Evolutionary conservation across 2,329 filamentous ascomycete species (phyloP).

Genomic region (Phialophora expanda): DNA sequence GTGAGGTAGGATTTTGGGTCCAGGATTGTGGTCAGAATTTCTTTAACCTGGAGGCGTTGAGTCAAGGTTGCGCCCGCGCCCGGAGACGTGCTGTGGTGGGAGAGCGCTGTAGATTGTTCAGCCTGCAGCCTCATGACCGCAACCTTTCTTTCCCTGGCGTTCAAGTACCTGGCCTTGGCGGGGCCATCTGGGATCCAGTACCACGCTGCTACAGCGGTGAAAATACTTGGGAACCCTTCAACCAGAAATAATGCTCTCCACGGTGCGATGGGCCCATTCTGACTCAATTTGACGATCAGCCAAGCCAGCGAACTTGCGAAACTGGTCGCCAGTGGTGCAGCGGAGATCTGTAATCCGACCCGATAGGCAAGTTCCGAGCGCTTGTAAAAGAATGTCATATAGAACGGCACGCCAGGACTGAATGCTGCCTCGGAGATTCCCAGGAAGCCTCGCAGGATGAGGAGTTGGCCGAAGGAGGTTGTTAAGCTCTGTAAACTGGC

Average conservation of each 20-base stretch:
- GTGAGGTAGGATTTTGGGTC: slow-evolving; percentile 77
- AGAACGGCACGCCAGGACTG: slow-evolving; percentile 67
- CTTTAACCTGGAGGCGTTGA: slow-evolving; percentile 23
- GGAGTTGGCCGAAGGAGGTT: slow-evolving; percentile 60
- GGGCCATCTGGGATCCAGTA: slow-evolving; percentile 77
- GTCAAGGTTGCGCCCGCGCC: slow-evolving; percentile 3
- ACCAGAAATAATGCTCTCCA: slow-evolving; percentile 86
- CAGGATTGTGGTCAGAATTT: slow-evolving; percentile 36
- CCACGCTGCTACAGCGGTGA: slow-evolving; percentile 77
- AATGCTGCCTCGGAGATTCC: slow-evolving; percentile 67
- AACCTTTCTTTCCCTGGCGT: slow-evolving; percentile 68
- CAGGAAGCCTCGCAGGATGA: slow-evolving; percentile 50
- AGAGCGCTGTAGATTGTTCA: slow-evolving; percentile 25
- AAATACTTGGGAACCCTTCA: slow-evolving; percentile 81
- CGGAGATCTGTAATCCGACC: slow-evolving; percentile 85
- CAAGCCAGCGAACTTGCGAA: slow-evolving; percentile 79
- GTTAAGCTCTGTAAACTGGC: slow-evolving; percentile 66
- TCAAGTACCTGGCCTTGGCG: slow-evolving; percentile 67
- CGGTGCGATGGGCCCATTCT: slow-evolving; percentile 70
- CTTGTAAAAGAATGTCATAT: slow-evolving; percentile 67
- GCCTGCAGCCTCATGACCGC: slow-evolving; percentile 64
- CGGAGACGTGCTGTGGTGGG: background rate
- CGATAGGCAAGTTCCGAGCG: slow-evolving; percentile 78
- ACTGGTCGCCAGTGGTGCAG: slow-evolving; percentile 64
- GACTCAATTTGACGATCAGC: slow-evolving; percentile 73